Conservation (phyloP, 495 filamentous ascomycete species). For the Podospora australis region DNA sequence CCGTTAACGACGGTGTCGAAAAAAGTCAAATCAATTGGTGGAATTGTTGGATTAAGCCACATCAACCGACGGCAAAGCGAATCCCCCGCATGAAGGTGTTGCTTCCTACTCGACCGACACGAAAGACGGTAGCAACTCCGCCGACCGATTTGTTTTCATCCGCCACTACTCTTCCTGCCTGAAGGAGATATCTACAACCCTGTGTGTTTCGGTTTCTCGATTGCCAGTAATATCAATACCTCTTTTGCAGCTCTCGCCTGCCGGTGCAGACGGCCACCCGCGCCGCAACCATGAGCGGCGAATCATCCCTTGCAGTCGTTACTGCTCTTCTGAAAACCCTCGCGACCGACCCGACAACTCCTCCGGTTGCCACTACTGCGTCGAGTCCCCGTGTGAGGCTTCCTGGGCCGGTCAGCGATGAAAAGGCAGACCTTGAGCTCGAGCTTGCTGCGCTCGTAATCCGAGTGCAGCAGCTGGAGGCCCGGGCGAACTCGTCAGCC, state of each 20-base stretch:
- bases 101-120: background rate
- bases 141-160: background rate
- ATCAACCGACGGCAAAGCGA: no score
- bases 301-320: conserved; percentile 56
- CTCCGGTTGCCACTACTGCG: conserved; percentile 21
- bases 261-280: conserved; percentile 7
- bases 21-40: no score
- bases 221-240: no score
- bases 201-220: no score
- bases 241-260: no score
- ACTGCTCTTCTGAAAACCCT: conserved; percentile 58
- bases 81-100: background rate
- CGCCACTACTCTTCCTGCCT: background rate
- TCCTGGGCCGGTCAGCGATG: conserved; percentile 56
- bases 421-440: conserved; percentile 62
- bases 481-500: conserved; percentile 51
- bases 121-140: background rate
- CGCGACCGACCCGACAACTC: conserved; percentile 40
- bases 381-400: conserved; percentile 42
- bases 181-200: no score
- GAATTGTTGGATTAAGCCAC: no score
- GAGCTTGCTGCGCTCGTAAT: conserved; percentile 63
- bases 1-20: no score
- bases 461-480: conserved; percentile 64
- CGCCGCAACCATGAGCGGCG: conserved; percentile 46